A percentile compares a stretch with the other conserved stretches of the same genome.
These are phyloP conservation scores for Mycena capillaripes DNA, from an alignment of 768 basidiomycete genomes.

Conservation along the genomic window DNA sequence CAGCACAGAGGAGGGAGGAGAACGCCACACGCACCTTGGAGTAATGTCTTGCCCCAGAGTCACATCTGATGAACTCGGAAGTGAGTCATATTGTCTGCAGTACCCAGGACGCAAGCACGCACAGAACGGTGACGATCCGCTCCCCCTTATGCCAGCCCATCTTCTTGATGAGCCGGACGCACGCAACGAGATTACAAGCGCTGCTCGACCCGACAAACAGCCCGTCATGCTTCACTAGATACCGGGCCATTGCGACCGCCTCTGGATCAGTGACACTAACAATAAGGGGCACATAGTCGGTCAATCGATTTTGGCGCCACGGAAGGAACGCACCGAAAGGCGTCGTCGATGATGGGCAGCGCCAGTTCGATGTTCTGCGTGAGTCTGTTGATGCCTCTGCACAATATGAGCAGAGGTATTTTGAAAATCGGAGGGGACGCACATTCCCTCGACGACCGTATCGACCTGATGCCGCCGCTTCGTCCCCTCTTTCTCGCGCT, in stretches of 20 bases:
- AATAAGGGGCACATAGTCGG: neutral
- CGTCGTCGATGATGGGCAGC: slow-evolving; percentile 88
- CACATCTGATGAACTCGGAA: slow-evolving; percentile 67
- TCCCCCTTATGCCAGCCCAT: slow-evolving; percentile 79
- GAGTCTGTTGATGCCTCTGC: slow-evolving; percentile 92
- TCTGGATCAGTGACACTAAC: slow-evolving; percentile 91
- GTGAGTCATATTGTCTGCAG: neutral
- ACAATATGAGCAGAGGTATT: neutral
- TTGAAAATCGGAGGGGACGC: slow-evolving; percentile 30
- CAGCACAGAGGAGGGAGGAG: slow-evolving; percentile 5
- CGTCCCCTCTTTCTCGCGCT: slow-evolving; percentile 93
- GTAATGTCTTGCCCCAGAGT: slow-evolving; percentile 93
- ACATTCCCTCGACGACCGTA: slow-evolving; percentile 96
- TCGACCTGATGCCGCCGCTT: slow-evolving; percentile 95
- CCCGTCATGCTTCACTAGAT: slow-evolving; percentile 91
- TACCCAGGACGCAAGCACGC: slow-evolving; percentile 39
- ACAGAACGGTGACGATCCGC: slow-evolving; percentile 90
- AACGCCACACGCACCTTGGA: slow-evolving; percentile 75
- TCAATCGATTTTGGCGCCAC: neutral
- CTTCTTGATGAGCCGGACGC: slow-evolving; percentile 82
- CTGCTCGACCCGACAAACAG: slow-evolving; percentile 96
- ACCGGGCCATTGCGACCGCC: slow-evolving; percentile 96
- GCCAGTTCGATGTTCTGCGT: slow-evolving; percentile 93
- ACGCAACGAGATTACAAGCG: slow-evolving; percentile 96
- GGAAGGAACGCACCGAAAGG: slow-evolving; percentile 73